These are phyloP conservation scores for Hymenoscyphus fructigenus DNA, from an alignment of 2,329 filamentous ascomycete species.

Conservation along the genomic window DNA sequence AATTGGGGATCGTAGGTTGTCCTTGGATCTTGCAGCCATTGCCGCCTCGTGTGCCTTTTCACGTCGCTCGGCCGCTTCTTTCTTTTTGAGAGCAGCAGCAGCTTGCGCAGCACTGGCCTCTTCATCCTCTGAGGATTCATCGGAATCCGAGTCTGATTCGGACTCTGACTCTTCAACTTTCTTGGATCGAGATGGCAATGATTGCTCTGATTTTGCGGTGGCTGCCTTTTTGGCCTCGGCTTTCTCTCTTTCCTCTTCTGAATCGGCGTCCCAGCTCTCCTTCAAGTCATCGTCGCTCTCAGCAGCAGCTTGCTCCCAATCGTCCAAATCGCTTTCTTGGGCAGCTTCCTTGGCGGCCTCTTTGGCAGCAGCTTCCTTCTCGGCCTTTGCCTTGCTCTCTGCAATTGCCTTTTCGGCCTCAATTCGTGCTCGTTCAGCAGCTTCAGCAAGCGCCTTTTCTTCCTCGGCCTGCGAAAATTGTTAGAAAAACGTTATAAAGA, in stretches of 20 bases:
- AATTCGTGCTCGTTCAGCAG: slow-evolving; percentile 65
- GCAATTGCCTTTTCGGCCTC: slow-evolving; percentile 68
- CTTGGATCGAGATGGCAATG: slow-evolving; percentile 27
- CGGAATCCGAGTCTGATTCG: slow-evolving; percentile 44
- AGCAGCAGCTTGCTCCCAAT: slow-evolving; percentile 84
- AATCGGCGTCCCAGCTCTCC: slow-evolving; percentile 91
- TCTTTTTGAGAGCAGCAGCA: slow-evolving; percentile 76
- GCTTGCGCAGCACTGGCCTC: slow-evolving; percentile 69
- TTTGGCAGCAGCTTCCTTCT: slow-evolving; percentile 57
- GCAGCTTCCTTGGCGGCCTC: slow-evolving; percentile 55
- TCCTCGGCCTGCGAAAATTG: slow-evolving; percentile 61
- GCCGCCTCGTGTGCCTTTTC: slow-evolving; percentile 91
- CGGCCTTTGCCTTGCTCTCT: slow-evolving; percentile 60
- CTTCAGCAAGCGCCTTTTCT: slow-evolving; percentile 75
- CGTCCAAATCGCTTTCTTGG: slow-evolving; percentile 63
- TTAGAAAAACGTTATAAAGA: slow-evolving; percentile 14
- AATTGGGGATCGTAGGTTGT: slow-evolving; percentile 94
- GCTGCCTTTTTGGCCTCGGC: slow-evolving; percentile 34
- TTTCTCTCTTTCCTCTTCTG: slow-evolving; percentile 61
- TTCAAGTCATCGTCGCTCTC: slow-evolving; percentile 77
- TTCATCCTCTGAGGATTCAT: slow-evolving; percentile 69
- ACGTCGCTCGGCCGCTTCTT: slow-evolving; percentile 82
- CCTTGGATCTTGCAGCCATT: slow-evolving; percentile 84
- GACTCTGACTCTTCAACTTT: slow-evolving; percentile 54
- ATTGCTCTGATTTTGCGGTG: slow-evolving; percentile 22